Evolutionary conservation across 2,329 filamentous ascomycete species (phyloP).

Genomic region (Huntiella omanensis): DNA sequence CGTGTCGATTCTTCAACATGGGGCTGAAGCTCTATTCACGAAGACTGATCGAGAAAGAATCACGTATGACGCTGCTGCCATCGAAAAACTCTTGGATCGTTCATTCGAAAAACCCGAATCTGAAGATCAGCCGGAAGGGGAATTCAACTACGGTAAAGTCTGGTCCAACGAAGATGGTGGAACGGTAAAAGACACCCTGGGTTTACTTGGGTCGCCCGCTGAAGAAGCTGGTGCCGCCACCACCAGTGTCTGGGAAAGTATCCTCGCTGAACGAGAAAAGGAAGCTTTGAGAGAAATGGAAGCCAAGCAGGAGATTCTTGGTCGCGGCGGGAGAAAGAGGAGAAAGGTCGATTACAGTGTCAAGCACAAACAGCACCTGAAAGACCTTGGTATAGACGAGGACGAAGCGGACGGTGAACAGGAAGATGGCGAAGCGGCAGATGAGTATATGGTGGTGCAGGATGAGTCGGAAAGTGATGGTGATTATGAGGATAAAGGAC

Average conservation of each 20-base stretch:
- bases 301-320: constrained; percentile 48
- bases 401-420: constrained; percentile 13
- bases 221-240: constrained; percentile 32
- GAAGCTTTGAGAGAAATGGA: constrained; percentile 57
- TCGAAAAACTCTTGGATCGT: constrained; percentile 84
- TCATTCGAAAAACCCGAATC: constrained; percentile 50
- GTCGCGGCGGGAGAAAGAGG: constrained; percentile 63
- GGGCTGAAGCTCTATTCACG: constrained; percentile 74
- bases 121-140: constrained; percentile 29
- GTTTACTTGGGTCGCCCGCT: not conserved
- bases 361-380: constrained; percentile 14
- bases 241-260: constrained; percentile 62
- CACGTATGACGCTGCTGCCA: constrained; percentile 57
- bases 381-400: constrained; percentile 8
- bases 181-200: constrained; percentile 41
- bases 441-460: not conserved
- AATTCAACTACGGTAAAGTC: constrained; percentile 75
- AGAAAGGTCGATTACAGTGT: constrained; percentile 17
- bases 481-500: not conserved
- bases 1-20: constrained; percentile 73
- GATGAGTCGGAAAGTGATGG: not conserved
- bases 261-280: constrained; percentile 64
- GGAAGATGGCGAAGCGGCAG: not conserved
- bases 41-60: constrained; percentile 53
- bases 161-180: constrained; percentile 69